Percentiles rank a stretch among this genome's conserved stretches.
Evolutionary conservation across 2,329 filamentous ascomycete species (phyloP).

Genomic region (Apiospora aurea): DNA sequence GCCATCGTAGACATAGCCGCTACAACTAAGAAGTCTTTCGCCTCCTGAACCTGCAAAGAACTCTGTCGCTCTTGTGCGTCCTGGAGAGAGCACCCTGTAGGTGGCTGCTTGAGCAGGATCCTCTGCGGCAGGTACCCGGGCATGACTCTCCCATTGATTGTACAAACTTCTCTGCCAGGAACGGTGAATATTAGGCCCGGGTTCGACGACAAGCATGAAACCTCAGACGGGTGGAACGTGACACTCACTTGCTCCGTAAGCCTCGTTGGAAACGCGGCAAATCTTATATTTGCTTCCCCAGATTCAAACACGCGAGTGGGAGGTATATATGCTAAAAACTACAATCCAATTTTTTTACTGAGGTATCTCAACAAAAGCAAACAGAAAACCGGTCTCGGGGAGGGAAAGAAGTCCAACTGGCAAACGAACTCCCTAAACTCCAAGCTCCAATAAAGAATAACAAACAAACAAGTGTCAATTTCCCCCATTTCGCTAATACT

Average conservation of each 20-base stretch:
- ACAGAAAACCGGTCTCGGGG: not conserved
- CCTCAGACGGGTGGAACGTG: not conserved
- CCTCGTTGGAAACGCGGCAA: not conserved
- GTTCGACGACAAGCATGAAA: not conserved
- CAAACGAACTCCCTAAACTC: constrained; percentile 4
- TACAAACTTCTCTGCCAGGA: not conserved
- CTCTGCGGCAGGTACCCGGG: too few species aligned
- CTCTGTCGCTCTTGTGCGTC: too few species aligned
- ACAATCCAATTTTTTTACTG: not conserved
- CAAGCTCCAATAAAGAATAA: not conserved
- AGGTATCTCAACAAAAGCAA: not conserved
- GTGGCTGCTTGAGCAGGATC: too few species aligned
- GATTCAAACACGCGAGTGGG: not conserved
- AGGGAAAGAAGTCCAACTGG: not conserved
- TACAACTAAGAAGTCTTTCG: not conserved
- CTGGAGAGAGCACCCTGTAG: too few species aligned
- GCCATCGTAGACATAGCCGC: not conserved
- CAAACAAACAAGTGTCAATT: not conserved
- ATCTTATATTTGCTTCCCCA: too few species aligned
- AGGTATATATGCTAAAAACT: not conserved
- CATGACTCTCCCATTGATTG: not conserved
- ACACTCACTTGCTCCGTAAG: not conserved
- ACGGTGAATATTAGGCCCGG: not conserved
- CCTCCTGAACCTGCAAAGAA: too few species aligned
- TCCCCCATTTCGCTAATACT: not conserved